These are phyloP conservation scores for Pelargonium australe DNA, from an alignment of 441 rosid genomes.

Conservation along the genomic window DNA sequence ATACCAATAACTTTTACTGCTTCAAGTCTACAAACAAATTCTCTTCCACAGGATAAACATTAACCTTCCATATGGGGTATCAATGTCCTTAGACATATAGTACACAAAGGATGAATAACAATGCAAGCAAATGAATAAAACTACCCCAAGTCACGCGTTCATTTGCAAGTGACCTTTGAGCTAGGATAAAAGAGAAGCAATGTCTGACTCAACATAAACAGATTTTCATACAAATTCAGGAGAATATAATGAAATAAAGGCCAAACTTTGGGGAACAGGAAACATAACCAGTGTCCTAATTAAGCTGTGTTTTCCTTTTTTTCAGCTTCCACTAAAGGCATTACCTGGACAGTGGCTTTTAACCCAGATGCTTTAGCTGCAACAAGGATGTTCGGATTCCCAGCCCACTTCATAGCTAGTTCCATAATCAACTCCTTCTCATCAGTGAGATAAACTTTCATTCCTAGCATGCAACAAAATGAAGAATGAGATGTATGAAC, in stretches of 20 bases:
- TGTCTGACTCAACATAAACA: not conserved
- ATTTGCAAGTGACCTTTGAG: too few relatives aligned
- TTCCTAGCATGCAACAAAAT: conserved; percentile 32
- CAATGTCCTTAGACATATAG: too few relatives aligned
- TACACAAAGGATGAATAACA: too few relatives aligned
- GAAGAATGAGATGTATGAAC: conserved; percentile 4
- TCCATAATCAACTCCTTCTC: conserved; percentile 73
- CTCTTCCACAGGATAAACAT: too few relatives aligned
- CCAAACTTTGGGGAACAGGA: not conserved
- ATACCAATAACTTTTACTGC: too few relatives aligned
- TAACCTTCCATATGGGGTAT: too few relatives aligned
- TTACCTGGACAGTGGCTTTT: conserved; percentile 56
- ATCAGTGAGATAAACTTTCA: conserved; percentile 60
- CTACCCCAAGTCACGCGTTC: too few relatives aligned
- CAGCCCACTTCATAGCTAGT: conserved; percentile 61
- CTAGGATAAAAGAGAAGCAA: too few relatives aligned
- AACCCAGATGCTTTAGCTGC: conserved; percentile 60
- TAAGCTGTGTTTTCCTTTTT: not conserved
- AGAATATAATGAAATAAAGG: not conserved
- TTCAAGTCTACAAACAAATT: too few relatives aligned
- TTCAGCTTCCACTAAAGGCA: conserved; percentile 9
- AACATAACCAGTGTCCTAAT: not conserved
- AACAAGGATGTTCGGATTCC: conserved; percentile 53
- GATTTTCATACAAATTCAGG: not conserved
- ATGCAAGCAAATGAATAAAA: too few relatives aligned